phyloP scores from a whole-genome alignment of 2,329 filamentous ascomycete species.

The Lasiodiplodia gonubiensis region DNA sequence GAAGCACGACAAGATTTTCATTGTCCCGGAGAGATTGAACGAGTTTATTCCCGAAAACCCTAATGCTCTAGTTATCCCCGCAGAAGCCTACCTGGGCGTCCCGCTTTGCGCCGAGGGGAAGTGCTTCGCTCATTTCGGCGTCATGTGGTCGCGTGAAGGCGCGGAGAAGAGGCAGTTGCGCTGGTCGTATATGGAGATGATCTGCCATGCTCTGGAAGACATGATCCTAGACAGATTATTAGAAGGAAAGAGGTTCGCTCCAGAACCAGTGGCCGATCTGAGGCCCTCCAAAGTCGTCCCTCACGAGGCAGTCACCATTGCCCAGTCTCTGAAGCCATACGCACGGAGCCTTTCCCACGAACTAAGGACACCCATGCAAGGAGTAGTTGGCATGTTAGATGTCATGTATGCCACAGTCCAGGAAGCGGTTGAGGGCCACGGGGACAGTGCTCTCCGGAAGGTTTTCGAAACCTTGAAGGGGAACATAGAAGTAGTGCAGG shows the following conservation, averaged over 20 bases:
- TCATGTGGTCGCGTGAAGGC: conserved; percentile 72
- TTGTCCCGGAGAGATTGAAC: conserved; percentile 67
- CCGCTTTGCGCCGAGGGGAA: conserved; percentile 69
- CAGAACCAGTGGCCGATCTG: conserved; percentile 30
- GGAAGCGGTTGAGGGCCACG: conserved; percentile 64
- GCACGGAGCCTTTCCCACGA: conserved; percentile 76
- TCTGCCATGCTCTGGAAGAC: conserved; percentile 72
- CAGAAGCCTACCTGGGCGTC: conserved; percentile 70
- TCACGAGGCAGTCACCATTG: conserved; percentile 61
- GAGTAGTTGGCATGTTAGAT: conserved; percentile 76
- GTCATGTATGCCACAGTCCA: conserved; percentile 76
- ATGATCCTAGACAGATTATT: conserved; percentile 65
- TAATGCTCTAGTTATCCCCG: conserved; percentile 64
- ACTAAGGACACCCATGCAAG: conserved; percentile 75
- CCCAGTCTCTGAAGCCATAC: conserved; percentile 72
- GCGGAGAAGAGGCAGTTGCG: conserved; percentile 60
- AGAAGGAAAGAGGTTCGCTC: conserved; percentile 56
- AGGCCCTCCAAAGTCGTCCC: conserved; percentile 54
- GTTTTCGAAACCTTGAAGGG: conserved; percentile 68
- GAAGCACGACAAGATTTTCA: conserved; percentile 73
- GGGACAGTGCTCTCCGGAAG: conserved; percentile 56
- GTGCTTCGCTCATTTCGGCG: conserved; percentile 72
- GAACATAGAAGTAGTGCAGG: conserved; percentile 74
- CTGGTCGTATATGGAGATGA: conserved; percentile 71
- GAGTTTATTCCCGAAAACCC: conserved; percentile 66